Conservation (phyloP, 1,139 yeast genomes). For the Scheffersomyces illinoinensis region DNA sequence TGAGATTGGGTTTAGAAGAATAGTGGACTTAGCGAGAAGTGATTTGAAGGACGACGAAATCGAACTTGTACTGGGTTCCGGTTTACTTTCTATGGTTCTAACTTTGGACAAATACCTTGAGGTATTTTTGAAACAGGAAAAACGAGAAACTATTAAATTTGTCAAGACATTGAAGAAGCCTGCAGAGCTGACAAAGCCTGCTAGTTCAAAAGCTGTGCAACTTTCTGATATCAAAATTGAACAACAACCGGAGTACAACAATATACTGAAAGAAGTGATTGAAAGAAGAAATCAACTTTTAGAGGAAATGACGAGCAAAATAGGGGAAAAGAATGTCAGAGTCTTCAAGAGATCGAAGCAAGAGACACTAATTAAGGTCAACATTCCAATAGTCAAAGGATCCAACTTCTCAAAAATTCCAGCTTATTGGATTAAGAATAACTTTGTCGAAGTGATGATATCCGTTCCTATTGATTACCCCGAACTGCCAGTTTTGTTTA, state of each 20-base stretch:
- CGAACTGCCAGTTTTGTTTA: constrained; percentile 13
- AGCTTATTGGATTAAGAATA: constrained; percentile 13
- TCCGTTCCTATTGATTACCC: constrained; percentile 18
- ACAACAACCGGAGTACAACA: not conserved
- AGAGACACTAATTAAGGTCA: constrained; percentile 22
- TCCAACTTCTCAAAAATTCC: constrained; percentile 9
- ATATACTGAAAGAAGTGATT: constrained; percentile 8
- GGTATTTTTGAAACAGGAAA: constrained; percentile 56
- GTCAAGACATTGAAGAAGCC: constrained; percentile 18
- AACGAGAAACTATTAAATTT: constrained; percentile 53
- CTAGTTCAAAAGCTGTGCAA: not conserved
- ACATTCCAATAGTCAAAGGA: constrained; percentile 17
- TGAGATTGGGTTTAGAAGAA: constrained; percentile 61
- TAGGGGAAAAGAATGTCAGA: constrained; percentile 20
- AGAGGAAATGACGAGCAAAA: constrained; percentile 24
- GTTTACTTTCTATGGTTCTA: constrained; percentile 52
- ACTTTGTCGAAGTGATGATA: constrained; percentile 16
- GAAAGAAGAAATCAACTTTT: constrained; percentile 19
- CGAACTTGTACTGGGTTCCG: constrained; percentile 44
- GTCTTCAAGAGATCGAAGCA: constrained; percentile 24
- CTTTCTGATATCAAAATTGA: not conserved
- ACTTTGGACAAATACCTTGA: constrained; percentile 63
- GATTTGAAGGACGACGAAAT: constrained; percentile 26
- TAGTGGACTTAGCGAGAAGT: constrained; percentile 38
- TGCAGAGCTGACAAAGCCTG: not conserved